Conservation (phyloP, 192 early-diverging fungal species). For the Coemansia sp. region DNA sequence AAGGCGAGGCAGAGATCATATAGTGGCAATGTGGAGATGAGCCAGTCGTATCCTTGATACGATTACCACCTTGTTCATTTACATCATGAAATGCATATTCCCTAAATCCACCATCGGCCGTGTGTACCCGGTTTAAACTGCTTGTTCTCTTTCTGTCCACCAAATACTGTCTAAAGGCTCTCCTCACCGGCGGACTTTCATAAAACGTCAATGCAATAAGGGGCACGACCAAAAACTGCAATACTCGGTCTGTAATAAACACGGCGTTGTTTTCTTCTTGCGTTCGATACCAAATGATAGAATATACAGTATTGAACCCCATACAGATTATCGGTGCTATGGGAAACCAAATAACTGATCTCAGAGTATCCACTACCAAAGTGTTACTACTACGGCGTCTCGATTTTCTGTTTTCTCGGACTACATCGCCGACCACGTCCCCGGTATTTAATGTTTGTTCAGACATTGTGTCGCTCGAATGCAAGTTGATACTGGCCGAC, state of each 20-base stretch:
- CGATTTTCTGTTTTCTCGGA: constrained; percentile 8
- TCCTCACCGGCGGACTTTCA: constrained; percentile 24
- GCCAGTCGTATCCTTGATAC: too few relatives aligned
- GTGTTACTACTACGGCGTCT: constrained; percentile 15
- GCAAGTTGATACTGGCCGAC: not conserved
- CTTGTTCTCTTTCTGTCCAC: constrained; percentile 10
- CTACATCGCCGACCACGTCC: not conserved
- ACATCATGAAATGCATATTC: too few relatives aligned
- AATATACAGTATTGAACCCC: constrained; percentile 25
- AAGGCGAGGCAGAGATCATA: too few relatives aligned
- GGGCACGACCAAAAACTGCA: constrained; percentile 30
- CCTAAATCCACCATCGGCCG: too few relatives aligned
- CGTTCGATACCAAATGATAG: constrained; percentile 17
- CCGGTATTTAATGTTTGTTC: not conserved
- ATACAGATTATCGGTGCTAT: constrained; percentile 25
- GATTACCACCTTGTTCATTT: too few relatives aligned
- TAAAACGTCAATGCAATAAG: constrained; percentile 33
- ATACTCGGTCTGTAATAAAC: constrained; percentile 17
- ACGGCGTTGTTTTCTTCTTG: constrained; percentile 2
- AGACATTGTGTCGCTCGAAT: not conserved
- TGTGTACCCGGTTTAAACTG: too few relatives aligned
- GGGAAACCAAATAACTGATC: constrained; percentile 38
- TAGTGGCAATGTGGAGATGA: too few relatives aligned
- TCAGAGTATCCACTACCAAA: constrained; percentile 17
- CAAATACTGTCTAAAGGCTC: constrained; percentile 12